Conservation (phyloP, 1,284 basidiomycete genomes). For the Apiotrichum domesticum region DNA sequence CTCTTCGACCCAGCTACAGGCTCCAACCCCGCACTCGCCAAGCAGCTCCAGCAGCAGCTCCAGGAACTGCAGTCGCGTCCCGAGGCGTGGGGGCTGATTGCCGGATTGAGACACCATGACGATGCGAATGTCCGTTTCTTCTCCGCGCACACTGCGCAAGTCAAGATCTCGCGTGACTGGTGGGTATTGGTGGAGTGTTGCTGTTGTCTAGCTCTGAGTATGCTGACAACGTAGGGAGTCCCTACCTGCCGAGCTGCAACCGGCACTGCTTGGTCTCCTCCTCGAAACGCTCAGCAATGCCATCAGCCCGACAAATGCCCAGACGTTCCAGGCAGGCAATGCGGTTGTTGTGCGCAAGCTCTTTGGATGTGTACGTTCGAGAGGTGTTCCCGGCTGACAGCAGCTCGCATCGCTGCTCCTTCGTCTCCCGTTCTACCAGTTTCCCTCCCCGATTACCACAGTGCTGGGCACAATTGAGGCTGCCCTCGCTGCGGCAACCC, state of each 20-base stretch:
- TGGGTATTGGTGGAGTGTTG: slow-evolving; percentile 44
- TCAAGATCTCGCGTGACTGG: slow-evolving; percentile 86
- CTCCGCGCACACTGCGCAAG: slow-evolving; percentile 81
- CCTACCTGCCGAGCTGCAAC: slow-evolving; percentile 38
- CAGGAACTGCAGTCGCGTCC: slow-evolving; percentile 39
- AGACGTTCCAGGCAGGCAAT: slow-evolving; percentile 35
- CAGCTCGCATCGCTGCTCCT: slow-evolving; percentile 41
- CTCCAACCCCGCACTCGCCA: slow-evolving; percentile 33
- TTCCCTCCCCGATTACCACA: slow-evolving; percentile 35
- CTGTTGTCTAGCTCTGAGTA: too few species aligned
- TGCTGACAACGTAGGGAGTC: slow-evolving; percentile 32
- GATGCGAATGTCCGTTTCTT: slow-evolving; percentile 84
- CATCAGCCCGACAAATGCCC: slow-evolving; percentile 31
- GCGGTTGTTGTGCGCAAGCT: slow-evolving; percentile 70
- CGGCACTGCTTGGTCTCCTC: slow-evolving; percentile 36
- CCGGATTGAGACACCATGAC: slow-evolving; percentile 39
- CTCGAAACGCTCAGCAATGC: slow-evolving; percentile 36
- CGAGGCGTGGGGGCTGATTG: slow-evolving; percentile 47
- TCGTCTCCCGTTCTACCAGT: slow-evolving; percentile 36
- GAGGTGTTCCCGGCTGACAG: background rate
- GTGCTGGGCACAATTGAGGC: slow-evolving; percentile 33
- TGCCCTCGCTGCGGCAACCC: slow-evolving; percentile 27
- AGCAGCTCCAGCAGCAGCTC: slow-evolving; percentile 41
- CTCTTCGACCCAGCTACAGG: slow-evolving; percentile 36
- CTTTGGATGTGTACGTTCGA: slow-evolving; percentile 66